phyloP scores from a whole-genome alignment of 352 stramenopile genomes.

The Achlya hypogyna region DNA sequence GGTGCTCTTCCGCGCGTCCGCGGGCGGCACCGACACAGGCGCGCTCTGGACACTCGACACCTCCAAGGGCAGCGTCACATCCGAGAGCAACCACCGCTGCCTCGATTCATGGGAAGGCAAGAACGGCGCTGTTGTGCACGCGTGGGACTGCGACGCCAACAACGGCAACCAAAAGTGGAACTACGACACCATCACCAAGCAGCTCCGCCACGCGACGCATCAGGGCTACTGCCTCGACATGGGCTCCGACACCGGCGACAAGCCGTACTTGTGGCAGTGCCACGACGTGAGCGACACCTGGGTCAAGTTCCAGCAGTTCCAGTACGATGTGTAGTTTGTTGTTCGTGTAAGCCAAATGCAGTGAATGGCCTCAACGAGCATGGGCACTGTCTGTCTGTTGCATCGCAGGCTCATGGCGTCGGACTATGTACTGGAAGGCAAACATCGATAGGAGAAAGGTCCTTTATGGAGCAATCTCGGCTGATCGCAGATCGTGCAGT shows the following conservation, averaged over 20 bases:
- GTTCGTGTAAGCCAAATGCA: too few relatives aligned
- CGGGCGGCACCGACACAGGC: conserved; percentile 22
- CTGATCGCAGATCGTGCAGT: too few relatives aligned
- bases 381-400: too few relatives aligned
- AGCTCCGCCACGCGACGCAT: conserved; percentile 43
- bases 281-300: background rate
- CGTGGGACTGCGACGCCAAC: conserved; percentile 37
- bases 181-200: conserved; percentile 32
- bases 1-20: background rate
- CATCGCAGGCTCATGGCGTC: too few relatives aligned
- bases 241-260: background rate
- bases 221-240: conserved; percentile 16
- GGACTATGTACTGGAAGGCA: too few relatives aligned
- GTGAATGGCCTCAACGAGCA: too few relatives aligned
- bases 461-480: too few relatives aligned
- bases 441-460: too few relatives aligned
- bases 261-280: conserved; percentile 14
- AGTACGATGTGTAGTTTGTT: background rate
- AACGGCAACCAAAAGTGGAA: conserved; percentile 58
- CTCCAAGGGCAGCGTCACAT: background rate
- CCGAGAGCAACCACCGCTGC: background rate
- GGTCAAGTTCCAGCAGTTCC: background rate
- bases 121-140: conserved; percentile 47
- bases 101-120: conserved; percentile 28
- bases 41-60: conserved; percentile 13